Evolutionary conservation across 2,329 filamentous ascomycete genomes (phyloP), one percentile per base, ranked within the genome.

Genomic region (Neofusicoccum ribis): DNA sequence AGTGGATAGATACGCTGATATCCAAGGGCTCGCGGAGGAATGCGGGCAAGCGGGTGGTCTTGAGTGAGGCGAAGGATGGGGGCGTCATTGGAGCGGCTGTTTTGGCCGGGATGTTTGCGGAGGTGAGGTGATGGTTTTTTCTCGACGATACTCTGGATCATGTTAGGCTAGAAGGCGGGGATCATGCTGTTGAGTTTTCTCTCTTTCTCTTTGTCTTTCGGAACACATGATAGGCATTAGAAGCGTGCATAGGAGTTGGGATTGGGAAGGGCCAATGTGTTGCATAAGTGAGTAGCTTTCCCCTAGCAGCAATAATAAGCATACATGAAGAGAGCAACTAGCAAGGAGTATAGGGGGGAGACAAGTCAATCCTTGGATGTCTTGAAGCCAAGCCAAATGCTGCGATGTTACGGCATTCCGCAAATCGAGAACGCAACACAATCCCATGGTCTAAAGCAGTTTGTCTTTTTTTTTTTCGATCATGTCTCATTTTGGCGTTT

Each of bases 1-100:
- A 78, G 14, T 90, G 90, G 72, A 82, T 93, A 58, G 87, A 92
- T 67, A 76, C 78, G 4, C 74, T 85, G 14, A 80, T 85, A 20
- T 80, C 81, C 41, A 77, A 80, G 46, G 81, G 80, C 34, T 77
- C 72, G 12, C 50, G 41, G 1, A 77, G 76, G 6, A 76, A 77
- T 65, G 52, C 44, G 1, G 67, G 68, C 7, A 84, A 84, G 68
- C 80, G 78, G 36, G 81, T 85, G 1, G 82, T 85, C 46, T 70
- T 85, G 44, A 78, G 80, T 50, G 83, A 85, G 71, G 83, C 83
- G 23, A 77, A 79, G 9, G 82, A 85, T 69, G 83, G 83, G 14
- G 83, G 83, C n/a, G 81, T 85, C 36, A 82, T 85, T 69, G 83
- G 83, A 9, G 83, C 83, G n/a, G 83, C 81, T 14, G 83, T 85